Evolutionary conservation across 1,139 yeast genomes (phyloP).

Genomic region (Sugiyamaella paludigena): DNA sequence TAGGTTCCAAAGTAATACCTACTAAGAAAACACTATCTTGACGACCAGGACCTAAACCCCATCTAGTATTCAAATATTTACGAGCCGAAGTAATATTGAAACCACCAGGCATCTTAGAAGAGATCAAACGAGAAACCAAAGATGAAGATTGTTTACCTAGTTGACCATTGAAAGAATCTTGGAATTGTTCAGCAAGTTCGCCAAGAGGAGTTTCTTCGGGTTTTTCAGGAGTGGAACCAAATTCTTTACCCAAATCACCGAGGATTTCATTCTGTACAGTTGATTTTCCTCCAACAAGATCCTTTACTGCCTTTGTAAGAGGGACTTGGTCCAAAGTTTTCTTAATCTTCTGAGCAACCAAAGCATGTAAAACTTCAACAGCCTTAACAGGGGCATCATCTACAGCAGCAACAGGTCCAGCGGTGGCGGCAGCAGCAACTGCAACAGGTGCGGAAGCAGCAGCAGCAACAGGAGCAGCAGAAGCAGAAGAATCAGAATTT

Average conservation of each 20-base stretch:
- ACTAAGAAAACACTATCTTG: constrained; percentile 84
- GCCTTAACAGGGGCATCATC: constrained; percentile 92
- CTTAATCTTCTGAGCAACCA: constrained; percentile 94
- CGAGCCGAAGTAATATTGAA: constrained; percentile 88
- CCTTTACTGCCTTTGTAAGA: constrained; percentile 89
- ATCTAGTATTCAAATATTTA: constrained; percentile 83
- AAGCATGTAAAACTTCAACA: constrained; percentile 72
- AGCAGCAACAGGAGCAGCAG: constrained; percentile 40
- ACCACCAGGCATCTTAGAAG: constrained; percentile 99
- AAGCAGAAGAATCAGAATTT: constrained; percentile 42
- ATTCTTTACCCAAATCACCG: constrained; percentile 97
- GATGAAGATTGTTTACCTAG: constrained; percentile 93
- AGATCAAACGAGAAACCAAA: constrained; percentile 82
- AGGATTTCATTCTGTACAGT: constrained; percentile 97
- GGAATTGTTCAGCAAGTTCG: constrained; percentile 93
- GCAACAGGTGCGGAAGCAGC: constrained; percentile 52
- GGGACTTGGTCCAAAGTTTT: constrained; percentile 84
- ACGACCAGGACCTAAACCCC: constrained; percentile 91
- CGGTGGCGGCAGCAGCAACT: constrained; percentile 56
- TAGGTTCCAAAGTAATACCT: constrained; percentile 88
- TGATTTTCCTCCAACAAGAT: constrained; percentile 96
- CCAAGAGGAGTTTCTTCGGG: constrained; percentile 97
- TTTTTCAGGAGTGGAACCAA: constrained; percentile 96
- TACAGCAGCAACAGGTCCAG: constrained; percentile 77
- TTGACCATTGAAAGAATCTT: constrained; percentile 81